Percentiles rank a stretch among this genome's conserved stretches.
Evolutionary conservation across 306 rosid genomes (phyloP).

Genomic region (Alnus rubra): DNA sequence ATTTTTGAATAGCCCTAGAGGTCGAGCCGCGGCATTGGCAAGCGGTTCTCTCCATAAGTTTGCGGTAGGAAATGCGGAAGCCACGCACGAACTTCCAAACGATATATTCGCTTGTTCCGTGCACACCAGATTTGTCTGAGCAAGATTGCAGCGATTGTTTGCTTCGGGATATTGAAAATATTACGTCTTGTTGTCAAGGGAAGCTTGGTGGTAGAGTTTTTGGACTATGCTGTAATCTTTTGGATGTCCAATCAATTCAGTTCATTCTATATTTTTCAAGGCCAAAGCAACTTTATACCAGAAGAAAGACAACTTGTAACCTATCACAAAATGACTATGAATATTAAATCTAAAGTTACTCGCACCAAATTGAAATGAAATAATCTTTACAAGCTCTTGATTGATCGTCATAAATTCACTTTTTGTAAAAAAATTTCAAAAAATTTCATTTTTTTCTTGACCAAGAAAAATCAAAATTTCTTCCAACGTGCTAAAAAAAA

Average conservation of each 20-base stretch:
- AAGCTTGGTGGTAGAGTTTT: slow-evolving; percentile 19
- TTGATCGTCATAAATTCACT: no score
- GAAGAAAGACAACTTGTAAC: no score
- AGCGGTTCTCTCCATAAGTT: slow-evolving; percentile 18
- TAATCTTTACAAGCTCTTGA: no score
- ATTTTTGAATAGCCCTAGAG: slow-evolving; percentile 4
- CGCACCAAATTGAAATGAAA: no score
- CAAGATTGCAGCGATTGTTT: slow-evolving; percentile 25
- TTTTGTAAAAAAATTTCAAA: no score
- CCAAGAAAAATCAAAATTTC: no score
- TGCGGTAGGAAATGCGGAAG: slow-evolving; percentile 4
- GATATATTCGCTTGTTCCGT: slow-evolving; percentile 14
- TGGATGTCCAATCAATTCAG: not conserved
- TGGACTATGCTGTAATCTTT: slow-evolving; percentile 45
- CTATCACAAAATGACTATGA: no score
- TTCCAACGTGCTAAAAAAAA: no score
- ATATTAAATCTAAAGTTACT: no score
- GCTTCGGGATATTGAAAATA: accelerated
- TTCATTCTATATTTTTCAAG: no score
- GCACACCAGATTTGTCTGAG: not conserved
- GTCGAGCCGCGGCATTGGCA: not conserved
- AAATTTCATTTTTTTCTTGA: no score
- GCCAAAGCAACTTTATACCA: no score
- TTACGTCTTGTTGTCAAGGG: not conserved
- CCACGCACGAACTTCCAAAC: not conserved